Base-by-base conservation (phyloP, 1,284 basidiomycete genomes). In the Quambalaria eucalypti region DNA sequence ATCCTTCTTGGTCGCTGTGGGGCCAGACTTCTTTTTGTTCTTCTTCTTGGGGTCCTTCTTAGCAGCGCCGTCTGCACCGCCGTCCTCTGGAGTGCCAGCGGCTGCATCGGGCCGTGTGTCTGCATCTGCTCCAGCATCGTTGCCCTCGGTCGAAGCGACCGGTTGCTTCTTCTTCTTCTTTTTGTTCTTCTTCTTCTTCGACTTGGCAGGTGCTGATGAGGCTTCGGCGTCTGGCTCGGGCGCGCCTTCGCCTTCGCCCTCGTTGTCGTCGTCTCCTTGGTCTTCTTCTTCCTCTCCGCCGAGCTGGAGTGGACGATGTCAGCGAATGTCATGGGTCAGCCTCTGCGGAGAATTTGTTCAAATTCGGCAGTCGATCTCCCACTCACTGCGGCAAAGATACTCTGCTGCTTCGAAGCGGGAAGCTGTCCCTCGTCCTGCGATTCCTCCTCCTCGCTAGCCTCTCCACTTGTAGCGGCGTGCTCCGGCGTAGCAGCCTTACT, bases 101-200 rank as follows among this genome's bases (percentile, higher is more conserved):
- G 21, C 42, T 14, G 21, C 33, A 9, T 23, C 52, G 4, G 46
- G 8, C 28, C 19, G 4, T 1, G 25, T 50, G 7, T 28, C 31
- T 21, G 36, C 49, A 3, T 33, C 21, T 7, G 25, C 29, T 14
- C 33, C 48, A 0, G 10, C 50, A 19, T 54, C 28, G 2, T 28
- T 52, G 9, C 28, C 52, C 16, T 21, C 51, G 4, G 21, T 38
- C 0, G 50, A 25, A 8, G n/a, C 39, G 2, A 28, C 33, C n/a
- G 55, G 49, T 29, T 48, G 40, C 28, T 52, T 49, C 26, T 57
- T 50, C 59, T 42, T 51, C 25, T 66, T 70, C 29, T 65, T 69
- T 47, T 73, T 74, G 48, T 66, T 71, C 3, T 64, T 69, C 44
- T 72, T 73, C 48, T 65, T 69, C 52, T 71, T 71, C 53, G 61